These are phyloP conservation scores for Blastobotrys ciferrii DNA, from an alignment of 1,139 yeast species.

Conservation along the genomic window DNA sequence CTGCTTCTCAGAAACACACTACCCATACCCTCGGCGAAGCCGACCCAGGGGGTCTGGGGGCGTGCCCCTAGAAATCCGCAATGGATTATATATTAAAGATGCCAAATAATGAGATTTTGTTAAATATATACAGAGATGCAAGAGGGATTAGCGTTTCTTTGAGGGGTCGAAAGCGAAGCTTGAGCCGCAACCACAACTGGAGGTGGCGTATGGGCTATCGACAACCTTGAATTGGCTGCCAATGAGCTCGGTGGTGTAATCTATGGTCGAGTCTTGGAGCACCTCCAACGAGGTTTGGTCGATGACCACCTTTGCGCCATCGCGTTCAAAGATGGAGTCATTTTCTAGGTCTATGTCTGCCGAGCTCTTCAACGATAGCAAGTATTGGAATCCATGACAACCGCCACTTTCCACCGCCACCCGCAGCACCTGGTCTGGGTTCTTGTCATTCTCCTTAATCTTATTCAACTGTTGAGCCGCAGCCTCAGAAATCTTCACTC, in stretches of 20 bases:
- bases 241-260: constrained; percentile 87
- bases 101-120: neutral
- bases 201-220: constrained; percentile 85
- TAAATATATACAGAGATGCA: constrained; percentile 4
- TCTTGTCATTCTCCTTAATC: constrained; percentile 56
- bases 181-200: constrained; percentile 96
- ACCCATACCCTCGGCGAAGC: too few relatives aligned
- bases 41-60: too few relatives aligned
- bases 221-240: constrained; percentile 92
- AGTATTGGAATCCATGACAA: constrained; percentile 96
- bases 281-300: constrained; percentile 82
- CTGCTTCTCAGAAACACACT: too few relatives aligned
- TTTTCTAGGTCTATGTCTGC: constrained; percentile 43
- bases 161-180: constrained; percentile 86
- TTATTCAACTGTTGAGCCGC: constrained; percentile 54
- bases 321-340: constrained; percentile 59
- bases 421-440: constrained; percentile 62
- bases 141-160: constrained; percentile 33
- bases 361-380: constrained; percentile 58
- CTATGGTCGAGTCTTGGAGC: constrained; percentile 81
- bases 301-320: constrained; percentile 67
- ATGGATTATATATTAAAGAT: too few relatives aligned
- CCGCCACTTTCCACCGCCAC: constrained; percentile 96
- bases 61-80: too few relatives aligned
- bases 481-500: constrained; percentile 43